Conservation (phyloP, 139 green algal genomes). For the Marvania coccoides region DNA sequence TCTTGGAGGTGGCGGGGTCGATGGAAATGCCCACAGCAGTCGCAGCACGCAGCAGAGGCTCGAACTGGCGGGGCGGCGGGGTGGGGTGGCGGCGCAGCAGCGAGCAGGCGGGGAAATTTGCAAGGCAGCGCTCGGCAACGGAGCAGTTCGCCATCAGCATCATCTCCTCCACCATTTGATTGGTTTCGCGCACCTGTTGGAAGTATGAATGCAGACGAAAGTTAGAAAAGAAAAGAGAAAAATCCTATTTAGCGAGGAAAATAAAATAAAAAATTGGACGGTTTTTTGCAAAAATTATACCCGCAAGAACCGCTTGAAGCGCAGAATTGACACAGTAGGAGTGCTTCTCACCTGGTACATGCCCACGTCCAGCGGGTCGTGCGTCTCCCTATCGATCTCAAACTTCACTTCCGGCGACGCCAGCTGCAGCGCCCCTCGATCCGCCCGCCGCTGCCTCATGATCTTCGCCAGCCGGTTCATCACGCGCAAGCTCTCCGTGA, state of each 20-base stretch:
- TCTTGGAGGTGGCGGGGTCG: slow-evolving; percentile 45
- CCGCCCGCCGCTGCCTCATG: slow-evolving; percentile 45
- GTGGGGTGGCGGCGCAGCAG: slow-evolving; percentile 76
- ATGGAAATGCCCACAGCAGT: slow-evolving; percentile 55
- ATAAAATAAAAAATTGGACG: too few species aligned
- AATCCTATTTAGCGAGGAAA: too few species aligned
- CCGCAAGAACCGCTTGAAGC: too few species aligned
- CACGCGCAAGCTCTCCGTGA: slow-evolving; percentile 57
- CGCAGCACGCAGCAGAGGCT: slow-evolving; percentile 52
- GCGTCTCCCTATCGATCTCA: slow-evolving; percentile 83
- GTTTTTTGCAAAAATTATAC: background rate
- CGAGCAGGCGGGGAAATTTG: slow-evolving; percentile 59
- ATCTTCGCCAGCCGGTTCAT: slow-evolving; percentile 69
- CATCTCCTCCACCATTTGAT: slow-evolving; percentile 98
- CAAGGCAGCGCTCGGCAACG: slow-evolving; percentile 77
- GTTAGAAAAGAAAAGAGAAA: too few species aligned
- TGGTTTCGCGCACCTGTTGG: slow-evolving; percentile 77
- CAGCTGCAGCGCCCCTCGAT: slow-evolving; percentile 79
- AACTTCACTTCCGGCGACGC: slow-evolving; percentile 96
- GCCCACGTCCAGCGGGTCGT: slow-evolving; percentile 85
- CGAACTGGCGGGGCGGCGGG: slow-evolving; percentile 63
- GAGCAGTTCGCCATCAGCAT: slow-evolving; percentile 94
- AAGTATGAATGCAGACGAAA: too few species aligned
- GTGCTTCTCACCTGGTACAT: slow-evolving; percentile 73
- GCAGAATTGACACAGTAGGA: background rate